Evolutionary conservation across 2,329 filamentous ascomycete genomes (phyloP).

Genomic region (Verticillium nubilum): DNA sequence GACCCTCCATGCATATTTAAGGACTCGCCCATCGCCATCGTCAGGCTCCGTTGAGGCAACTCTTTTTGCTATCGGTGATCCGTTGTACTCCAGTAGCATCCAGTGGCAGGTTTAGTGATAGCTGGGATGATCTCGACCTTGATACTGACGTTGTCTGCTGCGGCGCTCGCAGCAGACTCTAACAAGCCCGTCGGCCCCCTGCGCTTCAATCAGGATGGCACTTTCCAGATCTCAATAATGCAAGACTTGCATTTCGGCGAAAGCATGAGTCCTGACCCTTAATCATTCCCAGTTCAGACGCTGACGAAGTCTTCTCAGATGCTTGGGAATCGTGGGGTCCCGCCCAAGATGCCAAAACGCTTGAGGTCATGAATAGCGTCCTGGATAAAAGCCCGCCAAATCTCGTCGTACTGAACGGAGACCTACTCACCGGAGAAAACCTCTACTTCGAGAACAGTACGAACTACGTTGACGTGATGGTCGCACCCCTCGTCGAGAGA

Average conservation of each 20-base stretch:
- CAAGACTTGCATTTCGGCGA: slow-evolving; percentile 15
- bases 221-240: slow-evolving; percentile 12
- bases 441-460: slow-evolving; percentile 36
- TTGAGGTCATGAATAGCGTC: slow-evolving; percentile 26
- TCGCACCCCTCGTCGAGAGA: slow-evolving; percentile 38
- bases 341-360: slow-evolving; percentile 27
- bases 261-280: slow-evolving; percentile 2
- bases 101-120: no score
- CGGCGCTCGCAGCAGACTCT: not conserved
- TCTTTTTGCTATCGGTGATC: no score
- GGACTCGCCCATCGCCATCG: no score
- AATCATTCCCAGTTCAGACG: not conserved
- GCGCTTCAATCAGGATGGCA: slow-evolving; percentile 4
- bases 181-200: not conserved
- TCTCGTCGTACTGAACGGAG: slow-evolving; percentile 51
- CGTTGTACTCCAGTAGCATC: no score
- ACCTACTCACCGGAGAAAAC: slow-evolving; percentile 50
- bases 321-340: slow-evolving; percentile 28
- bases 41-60: no score
- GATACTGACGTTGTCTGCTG: not conserved
- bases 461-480: slow-evolving; percentile 41
- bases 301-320: slow-evolving; percentile 1
- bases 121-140: not conserved
- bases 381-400: slow-evolving; percentile 22
- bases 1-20: no score